These are phyloP conservation scores for Russula virescens DNA, from an alignment of 768 basidiomycete genomes.

Conservation along the genomic window DNA sequence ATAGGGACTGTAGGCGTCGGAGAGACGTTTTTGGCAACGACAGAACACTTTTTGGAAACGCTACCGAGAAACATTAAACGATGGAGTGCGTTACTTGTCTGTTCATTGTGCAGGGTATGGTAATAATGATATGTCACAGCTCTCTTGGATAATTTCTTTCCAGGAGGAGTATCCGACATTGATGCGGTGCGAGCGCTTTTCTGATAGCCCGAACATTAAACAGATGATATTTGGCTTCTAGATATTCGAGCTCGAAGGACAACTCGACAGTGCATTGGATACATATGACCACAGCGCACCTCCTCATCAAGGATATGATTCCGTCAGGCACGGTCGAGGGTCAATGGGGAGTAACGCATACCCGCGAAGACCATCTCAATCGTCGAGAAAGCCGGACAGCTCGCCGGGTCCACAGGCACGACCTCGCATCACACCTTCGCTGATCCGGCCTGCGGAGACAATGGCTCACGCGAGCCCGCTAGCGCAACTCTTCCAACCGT, in stretches of 20 bases:
- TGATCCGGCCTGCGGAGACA: conserved; percentile 36
- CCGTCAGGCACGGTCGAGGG: conserved; percentile 22
- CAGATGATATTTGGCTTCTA: conserved; percentile 27
- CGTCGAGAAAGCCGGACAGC: conserved; percentile 9
- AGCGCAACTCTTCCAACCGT: conserved; percentile 67
- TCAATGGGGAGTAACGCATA: background rate
- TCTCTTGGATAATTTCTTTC: conserved; percentile 65
- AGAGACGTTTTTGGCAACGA: conserved; percentile 62
- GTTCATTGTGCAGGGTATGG: background rate
- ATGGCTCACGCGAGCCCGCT: conserved; percentile 53
- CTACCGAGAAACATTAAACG: conserved; percentile 72
- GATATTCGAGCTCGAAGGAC: conserved; percentile 79
- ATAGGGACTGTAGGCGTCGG: conserved; percentile 60
- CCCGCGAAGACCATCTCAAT: conserved; percentile 10
- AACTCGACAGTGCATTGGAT: conserved; percentile 54
- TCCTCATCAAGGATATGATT: conserved; percentile 30
- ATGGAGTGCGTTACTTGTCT: conserved; percentile 48
- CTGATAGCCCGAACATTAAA: background rate
- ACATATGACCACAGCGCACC: conserved; percentile 35
- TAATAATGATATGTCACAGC: conserved; percentile 38
- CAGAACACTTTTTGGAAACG: conserved; percentile 66
- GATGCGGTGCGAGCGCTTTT: conserved; percentile 48
- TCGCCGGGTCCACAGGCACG: conserved; percentile 26
- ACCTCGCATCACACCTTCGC: conserved; percentile 40
- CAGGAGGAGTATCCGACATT: conserved; percentile 68